A percentile compares a stretch with the other conserved stretches of the same genome.
These are phyloP conservation scores for Heliamphora pulchella DNA, from an alignment of 179 eudicot species.

Conservation along the genomic window DNA sequence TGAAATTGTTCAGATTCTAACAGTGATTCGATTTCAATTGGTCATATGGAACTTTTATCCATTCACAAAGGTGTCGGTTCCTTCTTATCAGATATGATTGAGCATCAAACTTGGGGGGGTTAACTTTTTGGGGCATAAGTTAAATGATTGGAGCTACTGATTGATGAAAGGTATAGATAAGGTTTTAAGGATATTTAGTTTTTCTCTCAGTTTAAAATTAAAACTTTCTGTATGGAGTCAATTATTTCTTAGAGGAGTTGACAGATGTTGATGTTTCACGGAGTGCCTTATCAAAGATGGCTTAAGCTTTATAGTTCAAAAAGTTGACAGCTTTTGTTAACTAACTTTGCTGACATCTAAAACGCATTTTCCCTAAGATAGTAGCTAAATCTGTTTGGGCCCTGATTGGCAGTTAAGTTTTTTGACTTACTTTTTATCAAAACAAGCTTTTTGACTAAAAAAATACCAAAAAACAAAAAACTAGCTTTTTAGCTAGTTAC, in stretches of 20 bases:
- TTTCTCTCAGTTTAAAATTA: neutral
- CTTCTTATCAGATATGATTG: neutral
- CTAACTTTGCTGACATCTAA: neutral
- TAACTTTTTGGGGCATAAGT: neutral
- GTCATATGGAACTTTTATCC: neutral
- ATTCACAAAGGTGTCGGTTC: constrained; percentile 1
- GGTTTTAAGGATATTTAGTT: neutral
- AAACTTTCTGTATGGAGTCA: neutral
- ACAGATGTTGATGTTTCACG: neutral
- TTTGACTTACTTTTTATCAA: too few species aligned
- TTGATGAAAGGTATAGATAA: neutral
- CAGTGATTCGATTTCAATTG: neutral
- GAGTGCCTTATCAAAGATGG: neutral
- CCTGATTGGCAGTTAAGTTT: too few species aligned
- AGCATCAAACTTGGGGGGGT: neutral
- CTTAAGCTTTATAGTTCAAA: neutral
- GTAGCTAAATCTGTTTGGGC: neutral
- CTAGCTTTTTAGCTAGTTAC: too few species aligned
- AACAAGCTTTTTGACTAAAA: too few species aligned
- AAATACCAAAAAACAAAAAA: too few species aligned
- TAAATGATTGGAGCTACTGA: constrained; percentile 1
- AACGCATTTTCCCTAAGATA: neutral
- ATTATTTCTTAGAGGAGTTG: neutral
- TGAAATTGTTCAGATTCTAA: constrained; percentile 9
- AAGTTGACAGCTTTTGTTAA: neutral